phyloP scores from a whole-genome alignment of 176 grass and related monocot genomes.

The Miscanthus lutarioriparius region DNA sequence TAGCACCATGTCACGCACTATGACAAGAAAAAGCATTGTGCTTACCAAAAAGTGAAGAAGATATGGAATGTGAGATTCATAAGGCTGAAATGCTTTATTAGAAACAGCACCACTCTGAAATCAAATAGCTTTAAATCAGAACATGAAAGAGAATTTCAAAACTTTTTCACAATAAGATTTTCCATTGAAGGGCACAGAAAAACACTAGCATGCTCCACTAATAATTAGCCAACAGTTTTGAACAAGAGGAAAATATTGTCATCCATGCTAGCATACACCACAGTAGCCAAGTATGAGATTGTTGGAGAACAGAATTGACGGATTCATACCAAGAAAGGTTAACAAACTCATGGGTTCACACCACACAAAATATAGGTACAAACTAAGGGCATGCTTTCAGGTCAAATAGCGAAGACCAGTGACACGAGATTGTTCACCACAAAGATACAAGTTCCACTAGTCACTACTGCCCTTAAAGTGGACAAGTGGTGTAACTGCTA shows the following conservation, averaged over 20 bases:
- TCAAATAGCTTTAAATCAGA: conserved; percentile 37
- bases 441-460: conserved; percentile 26
- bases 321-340: conserved; percentile 19
- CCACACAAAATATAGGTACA: conserved; percentile 14
- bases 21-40: conserved; percentile 34
- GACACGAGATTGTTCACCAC: neutral
- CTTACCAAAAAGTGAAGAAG: conserved; percentile 98
- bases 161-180: conserved; percentile 26
- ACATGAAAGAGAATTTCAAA: conserved; percentile 19
- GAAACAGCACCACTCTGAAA: conserved; percentile 78
- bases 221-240: neutral
- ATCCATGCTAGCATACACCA: conserved; percentile 3
- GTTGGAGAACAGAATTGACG: neutral
- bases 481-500: conserved; percentile 9
- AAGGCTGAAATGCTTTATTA: conserved; percentile 81
- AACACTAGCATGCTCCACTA: neutral
- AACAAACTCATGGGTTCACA: neutral
- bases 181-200: conserved; percentile 5
- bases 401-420: neutral
- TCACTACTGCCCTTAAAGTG: neutral
- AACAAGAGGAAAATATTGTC: neutral
- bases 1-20: neutral
- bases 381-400: conserved; percentile 6
- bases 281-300: neutral
- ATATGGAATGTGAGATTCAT: conserved; percentile 97